Conservation (phyloP, 2,329 filamentous ascomycete genomes). For the Cladosporium sp. region DNA sequence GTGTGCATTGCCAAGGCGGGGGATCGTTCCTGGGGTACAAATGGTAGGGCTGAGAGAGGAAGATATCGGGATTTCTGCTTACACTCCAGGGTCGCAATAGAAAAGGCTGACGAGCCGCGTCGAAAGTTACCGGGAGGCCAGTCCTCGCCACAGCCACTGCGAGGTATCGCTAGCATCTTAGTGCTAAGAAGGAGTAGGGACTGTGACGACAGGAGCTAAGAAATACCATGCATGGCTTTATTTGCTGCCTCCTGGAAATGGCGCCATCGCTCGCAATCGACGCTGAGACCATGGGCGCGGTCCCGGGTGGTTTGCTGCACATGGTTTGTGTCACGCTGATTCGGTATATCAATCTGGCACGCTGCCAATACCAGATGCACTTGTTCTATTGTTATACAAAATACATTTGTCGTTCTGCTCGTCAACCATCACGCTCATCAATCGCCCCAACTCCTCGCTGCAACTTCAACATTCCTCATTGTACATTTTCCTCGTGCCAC, state of each 20-base stretch:
- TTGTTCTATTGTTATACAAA: no score
- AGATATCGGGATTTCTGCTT: neutral
- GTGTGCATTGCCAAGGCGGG: constrained; percentile 9
- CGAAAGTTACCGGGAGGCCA: constrained; percentile 7
- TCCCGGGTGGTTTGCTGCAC: neutral
- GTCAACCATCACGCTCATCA: neutral
- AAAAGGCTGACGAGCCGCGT: constrained; percentile 4
- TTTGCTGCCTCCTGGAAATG: neutral
- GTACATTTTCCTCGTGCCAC: neutral
- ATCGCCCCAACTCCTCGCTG: neutral
- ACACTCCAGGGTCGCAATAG: constrained; percentile 1
- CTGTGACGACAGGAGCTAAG: neutral
- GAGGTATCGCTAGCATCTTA: constrained; percentile 5
- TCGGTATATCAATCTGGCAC: neutral
- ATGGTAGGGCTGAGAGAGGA: neutral
- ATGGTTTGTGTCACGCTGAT: neutral
- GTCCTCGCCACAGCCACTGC: constrained; percentile 8
- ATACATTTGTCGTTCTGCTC: no score
- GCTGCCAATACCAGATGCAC: no score
- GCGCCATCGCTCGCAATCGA: constrained; percentile 12
- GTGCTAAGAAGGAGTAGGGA: neutral
- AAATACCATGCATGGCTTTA: neutral
- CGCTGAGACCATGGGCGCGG: neutral
- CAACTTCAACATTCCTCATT: neutral
- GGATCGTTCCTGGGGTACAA: constrained; percentile 5